Percentiles rank a stretch among this genome's conserved stretches.
phyloP scores from a whole-genome alignment of 2,329 filamentous ascomycete species.

The Alternaria angustiovoidea region DNA sequence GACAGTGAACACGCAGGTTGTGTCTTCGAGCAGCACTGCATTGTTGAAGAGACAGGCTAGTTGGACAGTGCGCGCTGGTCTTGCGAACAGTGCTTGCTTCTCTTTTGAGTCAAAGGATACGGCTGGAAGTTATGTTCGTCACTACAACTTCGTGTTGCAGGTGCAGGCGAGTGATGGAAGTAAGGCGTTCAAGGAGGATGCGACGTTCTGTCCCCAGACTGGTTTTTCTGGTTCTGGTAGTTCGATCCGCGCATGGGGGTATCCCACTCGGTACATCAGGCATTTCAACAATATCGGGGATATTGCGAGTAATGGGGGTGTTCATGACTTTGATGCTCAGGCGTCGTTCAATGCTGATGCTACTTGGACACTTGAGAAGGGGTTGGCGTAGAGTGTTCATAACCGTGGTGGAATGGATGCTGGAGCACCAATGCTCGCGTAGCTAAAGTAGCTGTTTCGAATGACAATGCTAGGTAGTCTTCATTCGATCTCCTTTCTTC shows the following conservation, averaged over 20 bases:
- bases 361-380: constrained; percentile 52
- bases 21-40: constrained; percentile 61
- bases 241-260: constrained; percentile 66
- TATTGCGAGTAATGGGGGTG: constrained; percentile 63
- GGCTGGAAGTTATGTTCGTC: constrained; percentile 66
- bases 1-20: constrained; percentile 63
- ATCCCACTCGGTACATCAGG: constrained; percentile 67
- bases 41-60: constrained; percentile 62
- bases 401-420: not conserved
- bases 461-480: no score
- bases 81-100: constrained; percentile 65
- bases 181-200: constrained; percentile 67
- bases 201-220: constrained; percentile 67
- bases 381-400: constrained; percentile 11
- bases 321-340: constrained; percentile 62
- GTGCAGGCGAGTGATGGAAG: constrained; percentile 62
- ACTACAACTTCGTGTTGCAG: constrained; percentile 62
- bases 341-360: constrained; percentile 63
- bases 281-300: constrained; percentile 61
- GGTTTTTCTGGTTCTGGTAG: constrained; percentile 61
- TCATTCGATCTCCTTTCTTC: no score
- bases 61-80: constrained; percentile 66
- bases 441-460: not conserved
- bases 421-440: not conserved
- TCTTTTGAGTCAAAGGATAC: constrained; percentile 69